A percentile compares a stretch with the other conserved stretches of the same genome.
Evolutionary conservation across 2,329 filamentous ascomycete species (phyloP).

Genomic region (Exophiala calicioides): DNA sequence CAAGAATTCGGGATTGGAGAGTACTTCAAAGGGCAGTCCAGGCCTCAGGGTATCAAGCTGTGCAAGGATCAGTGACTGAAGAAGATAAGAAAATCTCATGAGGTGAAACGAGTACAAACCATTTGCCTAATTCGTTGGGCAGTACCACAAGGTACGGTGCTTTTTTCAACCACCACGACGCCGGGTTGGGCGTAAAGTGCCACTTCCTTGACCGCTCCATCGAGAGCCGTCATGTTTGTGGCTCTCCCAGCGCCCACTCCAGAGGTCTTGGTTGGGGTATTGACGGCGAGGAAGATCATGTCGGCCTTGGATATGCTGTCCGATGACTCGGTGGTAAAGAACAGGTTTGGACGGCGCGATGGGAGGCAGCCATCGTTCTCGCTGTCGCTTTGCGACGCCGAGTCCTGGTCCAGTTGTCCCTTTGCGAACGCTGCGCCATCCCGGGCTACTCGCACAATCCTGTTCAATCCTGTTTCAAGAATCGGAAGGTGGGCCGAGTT

Average conservation of each 20-base stretch:
- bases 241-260: conserved; percentile 70
- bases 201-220: conserved; percentile 68
- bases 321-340: conserved; percentile 70
- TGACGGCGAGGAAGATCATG: conserved; percentile 73
- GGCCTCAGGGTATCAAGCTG: conserved; percentile 20
- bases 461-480: conserved; percentile 70
- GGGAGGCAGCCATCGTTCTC: conserved; percentile 36
- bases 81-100: not conserved
- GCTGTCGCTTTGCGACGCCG: not conserved
- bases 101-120: conserved; percentile 48
- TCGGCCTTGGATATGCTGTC: conserved; percentile 67
- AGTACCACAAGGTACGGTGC: conserved; percentile 75
- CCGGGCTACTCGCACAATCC: conserved; percentile 60
- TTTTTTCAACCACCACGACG: conserved; percentile 79
- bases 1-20: conserved; percentile 81
- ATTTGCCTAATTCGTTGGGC: conserved; percentile 69
- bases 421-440: conserved; percentile 38
- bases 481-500: conserved; percentile 73
- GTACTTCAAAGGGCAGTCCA: conserved; percentile 65
- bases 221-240: conserved; percentile 71
- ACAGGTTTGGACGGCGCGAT: conserved; percentile 65
- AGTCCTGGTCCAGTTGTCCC: not conserved
- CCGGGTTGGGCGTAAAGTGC: conserved; percentile 66
- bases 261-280: conserved; percentile 73
- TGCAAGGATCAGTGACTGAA: conserved; percentile 6